Evolutionary conservation across 1,284 basidiomycete species (phyloP), one percentile per base, ranked within the genome.

Genomic region (Ustilago crameri): DNA sequence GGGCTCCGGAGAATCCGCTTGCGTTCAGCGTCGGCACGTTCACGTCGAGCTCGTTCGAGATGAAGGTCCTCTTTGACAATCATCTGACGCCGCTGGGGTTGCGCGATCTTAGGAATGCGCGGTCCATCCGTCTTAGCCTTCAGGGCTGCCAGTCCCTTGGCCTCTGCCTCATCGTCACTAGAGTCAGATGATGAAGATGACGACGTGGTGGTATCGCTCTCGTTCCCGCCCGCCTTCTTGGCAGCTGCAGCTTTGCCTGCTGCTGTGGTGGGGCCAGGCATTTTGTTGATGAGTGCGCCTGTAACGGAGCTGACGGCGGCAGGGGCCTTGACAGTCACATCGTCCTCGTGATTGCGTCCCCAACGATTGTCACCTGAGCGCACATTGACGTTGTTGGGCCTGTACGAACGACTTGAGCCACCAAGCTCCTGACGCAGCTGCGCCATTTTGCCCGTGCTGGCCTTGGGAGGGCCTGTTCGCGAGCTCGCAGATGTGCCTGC

Each of bases 1-100:
- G 89, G 90, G 72, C 94, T 87, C 12, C 93, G 89, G 71, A 91
- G 85, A 26, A 89, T 88, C 42, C 87, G 88, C 48, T 72, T 77
- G 47, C 76, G 75, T 43, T 75, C 68, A 22, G 68, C 58, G 51
- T 78, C 69, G 24, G 68, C 59, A 24, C 74, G 54, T 37, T 76
- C 65, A 50, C 61, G 44, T 45, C 64, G 45, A 54, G 73, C 62
- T 47, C 66, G 59, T 57, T 74, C 57, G 30, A 57, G 54, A 42
- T 47, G 70, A 18, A 51, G 54, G 56, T 88, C 84, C 45, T 91
- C 90, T 44, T 93, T 81, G 42, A 90, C 85, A 84, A 90, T 90
- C 74, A 93, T 88, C 75, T 89, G 88, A 34, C 92, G 87, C 26
- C 88, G 88, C 9, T 83, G 79, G 23, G 85, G 86, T 81, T 87